Evolutionary conservation across 208 protist species (phyloP), one percentile per base, ranked within the genome.

Genomic region (Crithidia brevicula): DNA sequence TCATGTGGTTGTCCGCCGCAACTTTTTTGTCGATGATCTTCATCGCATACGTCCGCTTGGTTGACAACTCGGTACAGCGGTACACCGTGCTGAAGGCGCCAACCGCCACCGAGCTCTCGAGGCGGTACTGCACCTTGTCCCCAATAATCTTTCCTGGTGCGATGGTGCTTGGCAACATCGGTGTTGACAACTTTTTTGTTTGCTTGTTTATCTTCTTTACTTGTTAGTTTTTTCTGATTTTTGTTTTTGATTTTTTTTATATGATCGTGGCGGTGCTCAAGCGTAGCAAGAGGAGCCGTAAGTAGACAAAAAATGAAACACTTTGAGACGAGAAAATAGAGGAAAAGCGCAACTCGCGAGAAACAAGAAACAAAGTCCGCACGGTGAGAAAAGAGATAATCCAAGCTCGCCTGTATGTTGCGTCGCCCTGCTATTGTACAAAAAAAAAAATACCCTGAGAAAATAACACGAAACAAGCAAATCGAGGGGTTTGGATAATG

Each of bases 31-130:
- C 79, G 16, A 93, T 59, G 22, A 96, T 79, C 67, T 96, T 96
- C 33, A 93, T 77, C 11, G 91, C 91, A 46, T 91, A 86, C 34
- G 54, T 45, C 13, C 63, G 52, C 23, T 72, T 70, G 4, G 81
- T 81, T 5, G 40, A 50, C 18, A 87, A 46, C 20, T 85, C 65
- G 3, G 67, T 72, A 71, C 88, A 96, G 40, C 73, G 80, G 72
- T 93, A 93, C n/a, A 96, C 91, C 2, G 69, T 83, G 65, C 88
- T 94, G 65, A 96, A 96, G 31, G 86, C 87, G 28, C 91, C 91
- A 8, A 79, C 82, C 8, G 86, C 87, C 30, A 96, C 74, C 1
- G 60, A 51, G 43, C 70, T 69, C 2, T 81, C 83, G 43, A 96
- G 76, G 34, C 75, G 78, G 58, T 96, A 96, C 61, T 74, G 76